Evolutionary conservation across 2,329 filamentous ascomycete genomes (phyloP).

Genomic region (Claviceps spartinae): DNA sequence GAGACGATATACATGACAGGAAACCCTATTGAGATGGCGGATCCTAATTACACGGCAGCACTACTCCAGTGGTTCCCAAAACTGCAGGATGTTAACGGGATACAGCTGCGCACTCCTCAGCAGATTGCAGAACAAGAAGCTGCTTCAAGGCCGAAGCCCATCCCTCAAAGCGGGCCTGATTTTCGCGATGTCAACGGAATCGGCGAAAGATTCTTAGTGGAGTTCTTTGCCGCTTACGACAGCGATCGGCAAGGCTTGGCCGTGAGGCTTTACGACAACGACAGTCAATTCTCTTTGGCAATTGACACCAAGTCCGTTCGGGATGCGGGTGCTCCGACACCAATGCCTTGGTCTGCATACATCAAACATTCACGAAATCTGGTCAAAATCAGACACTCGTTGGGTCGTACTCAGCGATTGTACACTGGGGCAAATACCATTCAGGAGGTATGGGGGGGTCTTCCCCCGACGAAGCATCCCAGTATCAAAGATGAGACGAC

Average conservation of each 20-base stretch:
- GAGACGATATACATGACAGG: conserved; percentile 68
- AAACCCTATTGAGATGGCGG: conserved; percentile 55
- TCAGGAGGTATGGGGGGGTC: conserved; percentile 49
- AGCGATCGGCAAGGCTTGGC: conserved; percentile 50
- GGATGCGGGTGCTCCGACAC: conserved; percentile 28
- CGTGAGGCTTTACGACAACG: conserved; percentile 58
- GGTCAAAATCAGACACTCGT: conserved; percentile 47
- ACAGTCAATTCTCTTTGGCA: conserved; percentile 62
- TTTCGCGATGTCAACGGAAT: conserved; percentile 64
- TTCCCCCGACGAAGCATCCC: conserved; percentile 65
- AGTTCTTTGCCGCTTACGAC: conserved; percentile 65
- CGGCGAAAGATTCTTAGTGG: conserved; percentile 60
- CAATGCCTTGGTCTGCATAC: conserved; percentile 57
- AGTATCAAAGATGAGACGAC: conserved; percentile 50
- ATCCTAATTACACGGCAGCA: conserved; percentile 50
- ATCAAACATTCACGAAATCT: conserved; percentile 70
- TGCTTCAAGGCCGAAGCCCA: conserved; percentile 37
- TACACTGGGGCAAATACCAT: conserved; percentile 54
- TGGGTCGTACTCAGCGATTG: conserved; percentile 49
- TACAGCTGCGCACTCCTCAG: conserved; percentile 58
- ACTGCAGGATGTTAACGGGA: conserved; percentile 62
- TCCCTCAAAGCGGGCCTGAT: conserved; percentile 50
- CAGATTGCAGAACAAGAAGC: conserved; percentile 45
- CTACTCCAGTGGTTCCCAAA: conserved; percentile 73
- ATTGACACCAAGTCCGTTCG: conserved; percentile 49